A percentile compares a stretch with the other conserved stretches of the same genome.
Evolutionary conservation across 2,329 filamentous ascomycete genomes (phyloP).

Genomic region (Cadophora sp.): DNA sequence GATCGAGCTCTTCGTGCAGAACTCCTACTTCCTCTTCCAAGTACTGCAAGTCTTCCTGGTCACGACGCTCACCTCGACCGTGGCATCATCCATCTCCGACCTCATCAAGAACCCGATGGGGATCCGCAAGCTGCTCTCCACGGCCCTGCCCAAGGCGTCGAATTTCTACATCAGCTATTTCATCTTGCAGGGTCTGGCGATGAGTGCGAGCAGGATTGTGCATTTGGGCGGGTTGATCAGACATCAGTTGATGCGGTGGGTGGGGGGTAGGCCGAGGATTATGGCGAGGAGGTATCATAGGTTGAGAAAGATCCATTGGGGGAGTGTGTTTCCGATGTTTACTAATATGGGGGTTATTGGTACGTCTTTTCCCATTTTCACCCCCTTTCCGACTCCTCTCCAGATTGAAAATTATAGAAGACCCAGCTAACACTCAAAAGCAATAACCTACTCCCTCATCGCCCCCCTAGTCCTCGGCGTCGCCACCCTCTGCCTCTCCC

Average conservation of each 20-base stretch:
- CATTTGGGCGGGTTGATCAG: slow-evolving; percentile 64
- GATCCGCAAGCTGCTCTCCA: slow-evolving; percentile 57
- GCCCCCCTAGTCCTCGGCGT: slow-evolving; percentile 71
- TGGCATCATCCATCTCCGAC: slow-evolving; percentile 63
- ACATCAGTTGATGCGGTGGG: slow-evolving; percentile 60
- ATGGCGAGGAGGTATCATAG: slow-evolving; percentile 63
- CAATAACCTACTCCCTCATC: slow-evolving; percentile 69
- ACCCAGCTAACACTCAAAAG: slow-evolving; percentile 44
- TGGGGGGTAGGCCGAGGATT: slow-evolving; percentile 67
- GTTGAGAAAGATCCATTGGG: slow-evolving; percentile 61
- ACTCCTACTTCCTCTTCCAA: slow-evolving; percentile 68
- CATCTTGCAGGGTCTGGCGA: slow-evolving; percentile 68
- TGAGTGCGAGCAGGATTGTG: slow-evolving; percentile 63
- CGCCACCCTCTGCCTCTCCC: slow-evolving; percentile 63
- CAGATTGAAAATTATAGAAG: neutral
- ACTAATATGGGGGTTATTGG: slow-evolving; percentile 60
- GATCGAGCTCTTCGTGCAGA: slow-evolving; percentile 67
- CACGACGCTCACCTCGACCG: slow-evolving; percentile 59
- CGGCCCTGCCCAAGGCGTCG: slow-evolving; percentile 65
- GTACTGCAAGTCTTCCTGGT: slow-evolving; percentile 73
- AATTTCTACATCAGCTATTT: slow-evolving; percentile 76
- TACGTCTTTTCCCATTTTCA: slow-evolving; percentile 43
- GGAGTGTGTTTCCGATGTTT: slow-evolving; percentile 62
- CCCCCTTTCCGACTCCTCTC: too few species aligned
- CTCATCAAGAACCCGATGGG: slow-evolving; percentile 56